A percentile compares a stretch with the other conserved stretches of the same genome.
phyloP scores from a whole-genome alignment of 768 basidiomycete species.

The Arthromyces matolae region DNA sequence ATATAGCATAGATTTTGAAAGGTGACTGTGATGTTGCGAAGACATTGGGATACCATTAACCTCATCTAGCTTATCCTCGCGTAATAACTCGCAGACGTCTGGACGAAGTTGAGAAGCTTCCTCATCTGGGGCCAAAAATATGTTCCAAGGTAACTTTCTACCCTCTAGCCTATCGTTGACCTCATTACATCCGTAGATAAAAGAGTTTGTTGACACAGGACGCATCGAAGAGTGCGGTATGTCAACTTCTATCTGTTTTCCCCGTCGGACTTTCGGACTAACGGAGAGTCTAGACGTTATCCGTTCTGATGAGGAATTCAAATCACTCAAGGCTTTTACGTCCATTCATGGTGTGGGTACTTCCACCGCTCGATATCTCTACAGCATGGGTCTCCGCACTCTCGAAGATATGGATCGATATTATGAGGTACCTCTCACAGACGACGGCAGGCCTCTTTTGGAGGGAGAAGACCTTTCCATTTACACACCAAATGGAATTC shows the following conservation, averaged over 20 bases:
- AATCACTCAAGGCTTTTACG: conserved; percentile 53
- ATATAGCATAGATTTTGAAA: too few species aligned
- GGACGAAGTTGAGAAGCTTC: conserved; percentile 38
- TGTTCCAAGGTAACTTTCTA: conserved; percentile 39
- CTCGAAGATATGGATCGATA: conserved; percentile 66
- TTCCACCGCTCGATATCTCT: conserved; percentile 61
- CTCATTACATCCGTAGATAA: conserved; percentile 40
- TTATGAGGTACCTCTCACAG: conserved; percentile 43
- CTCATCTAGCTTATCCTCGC: conserved; percentile 44
- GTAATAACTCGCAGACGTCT: conserved; percentile 35
- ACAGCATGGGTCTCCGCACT: conserved; percentile 61
- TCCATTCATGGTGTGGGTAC: conserved; percentile 75
- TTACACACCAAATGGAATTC: conserved; percentile 33
- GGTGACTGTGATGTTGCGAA: too few species aligned
- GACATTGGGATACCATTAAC: too few species aligned
- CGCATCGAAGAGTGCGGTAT: conserved; percentile 58
- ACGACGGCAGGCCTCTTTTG: neutral
- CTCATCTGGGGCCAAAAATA: conserved; percentile 50
- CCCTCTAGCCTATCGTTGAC: neutral
- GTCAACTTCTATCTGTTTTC: conserved; percentile 21
- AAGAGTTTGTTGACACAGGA: conserved; percentile 56
- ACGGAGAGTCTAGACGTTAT: conserved; percentile 40
- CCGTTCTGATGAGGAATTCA: conserved; percentile 47
- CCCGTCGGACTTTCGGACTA: neutral
- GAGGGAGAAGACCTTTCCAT: conserved; percentile 15